Conservation (phyloP, 2,329 filamentous ascomycete genomes). For the Ceratocystis lukuohia region DNA sequence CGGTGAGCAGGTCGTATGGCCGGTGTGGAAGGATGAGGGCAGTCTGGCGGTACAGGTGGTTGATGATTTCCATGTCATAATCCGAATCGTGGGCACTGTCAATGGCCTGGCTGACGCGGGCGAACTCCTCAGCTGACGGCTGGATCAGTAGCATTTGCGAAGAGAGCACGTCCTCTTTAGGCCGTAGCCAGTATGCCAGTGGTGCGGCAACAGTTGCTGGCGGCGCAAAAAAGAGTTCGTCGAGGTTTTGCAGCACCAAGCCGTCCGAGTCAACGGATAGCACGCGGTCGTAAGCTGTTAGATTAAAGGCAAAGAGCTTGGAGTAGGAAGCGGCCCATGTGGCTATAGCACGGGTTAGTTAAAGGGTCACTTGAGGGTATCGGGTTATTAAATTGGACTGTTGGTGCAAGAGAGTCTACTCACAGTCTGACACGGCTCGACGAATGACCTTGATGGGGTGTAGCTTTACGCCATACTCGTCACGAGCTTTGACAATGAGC, state of each 20-base stretch:
- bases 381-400: too few species aligned
- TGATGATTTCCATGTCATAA: slow-evolving; percentile 56
- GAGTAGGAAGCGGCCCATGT: slow-evolving; percentile 53
- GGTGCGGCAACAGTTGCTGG: slow-evolving; percentile 50
- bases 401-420: slow-evolving; percentile 18
- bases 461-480: slow-evolving; percentile 34
- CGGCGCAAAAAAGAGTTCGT: slow-evolving; percentile 58
- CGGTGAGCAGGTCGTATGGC: slow-evolving; percentile 45
- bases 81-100: slow-evolving; percentile 23
- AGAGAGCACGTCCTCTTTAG: slow-evolving; percentile 40
- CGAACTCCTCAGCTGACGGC: slow-evolving; percentile 41
- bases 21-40: slow-evolving; percentile 51
- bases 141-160: slow-evolving; percentile 49
- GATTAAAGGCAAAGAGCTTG: slow-evolving; percentile 56
- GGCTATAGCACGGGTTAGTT: slow-evolving; percentile 23
- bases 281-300: slow-evolving; percentile 42
- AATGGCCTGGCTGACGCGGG: slow-evolving; percentile 25
- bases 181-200: slow-evolving; percentile 55
- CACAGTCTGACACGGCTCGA: slow-evolving; percentile 28
- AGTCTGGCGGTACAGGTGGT: slow-evolving; percentile 43
- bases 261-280: slow-evolving; percentile 48
- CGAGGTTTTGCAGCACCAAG: slow-evolving; percentile 48
- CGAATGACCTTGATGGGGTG: slow-evolving; percentile 30
- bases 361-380: not conserved
- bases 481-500: slow-evolving; percentile 31